A percentile compares a stretch with the other conserved stretches of the same genome.
Conservation (phyloP, 1,139 yeast genomes). For the Saccharomyces hybrid region DNA sequence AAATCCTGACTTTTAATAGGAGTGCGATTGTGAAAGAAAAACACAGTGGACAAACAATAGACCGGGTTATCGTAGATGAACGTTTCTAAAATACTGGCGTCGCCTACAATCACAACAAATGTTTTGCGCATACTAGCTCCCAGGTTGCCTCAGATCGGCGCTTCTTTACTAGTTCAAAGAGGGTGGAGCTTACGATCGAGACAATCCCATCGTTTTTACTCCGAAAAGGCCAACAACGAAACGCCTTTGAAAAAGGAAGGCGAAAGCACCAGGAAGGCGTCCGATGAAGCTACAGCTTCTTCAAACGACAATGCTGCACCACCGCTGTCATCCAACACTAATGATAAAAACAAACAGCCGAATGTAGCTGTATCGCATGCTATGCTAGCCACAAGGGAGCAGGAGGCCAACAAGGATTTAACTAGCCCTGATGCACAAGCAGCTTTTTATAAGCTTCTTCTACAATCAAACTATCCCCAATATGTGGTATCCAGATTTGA, state of each 20-base stretch:
- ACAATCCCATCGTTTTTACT: neutral
- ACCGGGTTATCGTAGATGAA: neutral
- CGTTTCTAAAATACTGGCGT: neutral
- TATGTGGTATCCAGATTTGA: slow-evolving; percentile 88
- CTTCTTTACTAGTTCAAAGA: neutral
- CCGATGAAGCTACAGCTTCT: neutral
- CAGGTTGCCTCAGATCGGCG: neutral
- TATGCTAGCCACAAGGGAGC: slow-evolving; percentile 63
- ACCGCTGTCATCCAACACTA: neutral
- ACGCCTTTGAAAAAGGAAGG: neutral
- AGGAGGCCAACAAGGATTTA: slow-evolving; percentile 67
- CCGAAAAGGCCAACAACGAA: neutral
- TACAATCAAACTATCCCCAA: slow-evolving; percentile 81
- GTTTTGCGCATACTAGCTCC: neutral
- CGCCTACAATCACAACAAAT: neutral
- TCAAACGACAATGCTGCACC: neutral
- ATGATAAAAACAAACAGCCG: neutral
- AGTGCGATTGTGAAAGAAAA: too few species aligned
- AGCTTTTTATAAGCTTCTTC: slow-evolving; percentile 63
- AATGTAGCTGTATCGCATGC: slow-evolving; percentile 22
- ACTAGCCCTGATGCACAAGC: slow-evolving; percentile 67
- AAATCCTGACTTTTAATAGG: neutral
- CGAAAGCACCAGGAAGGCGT: neutral
- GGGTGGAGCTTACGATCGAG: neutral
- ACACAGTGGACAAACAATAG: neutral